These are phyloP conservation scores for Graphilbum ipis-grandicollis DNA, from an alignment of 2,329 filamentous ascomycete species.

Conservation along the genomic window DNA sequence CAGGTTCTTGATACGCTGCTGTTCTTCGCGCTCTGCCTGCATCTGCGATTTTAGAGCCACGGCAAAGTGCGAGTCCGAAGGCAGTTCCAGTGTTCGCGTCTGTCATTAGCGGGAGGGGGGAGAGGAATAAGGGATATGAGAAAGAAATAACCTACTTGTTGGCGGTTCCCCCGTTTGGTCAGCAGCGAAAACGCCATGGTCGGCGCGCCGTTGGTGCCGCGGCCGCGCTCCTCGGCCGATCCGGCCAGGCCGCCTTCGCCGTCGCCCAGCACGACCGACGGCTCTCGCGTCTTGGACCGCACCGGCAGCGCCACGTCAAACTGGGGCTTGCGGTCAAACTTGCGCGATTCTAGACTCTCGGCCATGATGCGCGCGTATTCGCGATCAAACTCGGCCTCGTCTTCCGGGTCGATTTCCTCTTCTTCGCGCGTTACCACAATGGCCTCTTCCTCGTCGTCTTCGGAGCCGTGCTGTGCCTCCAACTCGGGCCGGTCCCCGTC, in stretches of 20 bases:
- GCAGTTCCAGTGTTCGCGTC: conserved; percentile 82
- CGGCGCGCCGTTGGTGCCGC: conserved; percentile 14
- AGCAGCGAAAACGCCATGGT: conserved; percentile 97
- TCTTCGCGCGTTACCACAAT: conserved; percentile 86
- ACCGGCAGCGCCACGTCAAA: conserved; percentile 98
- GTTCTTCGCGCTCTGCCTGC: conserved; percentile 86
- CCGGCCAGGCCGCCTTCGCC: too few relatives aligned
- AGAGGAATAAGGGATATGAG: too few relatives aligned
- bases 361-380: conserved; percentile 98
- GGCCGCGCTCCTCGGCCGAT: background rate
- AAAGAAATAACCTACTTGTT: too few relatives aligned
- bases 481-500: conserved; percentile 33
- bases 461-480: conserved; percentile 43
- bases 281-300: conserved; percentile 50
- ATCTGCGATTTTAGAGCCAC: conserved; percentile 93
- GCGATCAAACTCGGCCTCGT: conserved; percentile 91
- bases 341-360: conserved; percentile 86
- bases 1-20: conserved; percentile 94
- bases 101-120: too few relatives aligned
- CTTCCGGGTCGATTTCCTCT: conserved; percentile 80
- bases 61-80: conserved; percentile 83
- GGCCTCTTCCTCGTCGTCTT: conserved; percentile 70
- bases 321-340: conserved; percentile 83
- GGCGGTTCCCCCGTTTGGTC: conserved; percentile 89
- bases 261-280: too few relatives aligned